These are phyloP conservation scores for Tolypocladium tropicale DNA, from an alignment of 2,329 filamentous ascomycete species.

Conservation along the genomic window DNA sequence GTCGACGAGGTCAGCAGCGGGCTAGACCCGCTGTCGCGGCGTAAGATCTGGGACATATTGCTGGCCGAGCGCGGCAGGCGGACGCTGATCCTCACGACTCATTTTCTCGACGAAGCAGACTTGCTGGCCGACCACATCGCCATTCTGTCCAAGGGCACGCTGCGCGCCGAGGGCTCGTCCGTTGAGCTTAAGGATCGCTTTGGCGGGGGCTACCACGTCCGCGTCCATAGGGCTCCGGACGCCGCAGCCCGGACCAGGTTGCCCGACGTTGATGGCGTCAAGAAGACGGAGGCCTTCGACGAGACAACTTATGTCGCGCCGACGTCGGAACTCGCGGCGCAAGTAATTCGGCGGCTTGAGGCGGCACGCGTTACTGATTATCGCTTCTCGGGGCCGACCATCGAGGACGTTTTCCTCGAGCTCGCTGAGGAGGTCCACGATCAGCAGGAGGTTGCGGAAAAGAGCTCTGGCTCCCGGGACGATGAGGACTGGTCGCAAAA, in stretches of 20 bases:
- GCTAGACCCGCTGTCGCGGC: conserved; percentile 72
- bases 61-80: conserved; percentile 71
- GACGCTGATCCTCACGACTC: conserved; percentile 82
- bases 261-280: conserved; percentile 43
- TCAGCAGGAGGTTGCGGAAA: conserved; percentile 26
- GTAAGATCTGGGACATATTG: conserved; percentile 92
- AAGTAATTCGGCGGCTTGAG: conserved; percentile 62
- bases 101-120: conserved; percentile 91
- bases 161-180: conserved; percentile 75
- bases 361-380: conserved; percentile 60
- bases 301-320: conserved; percentile 63
- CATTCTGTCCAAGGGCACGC: conserved; percentile 72
- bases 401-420: conserved; percentile 86
- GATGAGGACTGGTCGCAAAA: conserved; percentile 9
- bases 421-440: conserved; percentile 69
- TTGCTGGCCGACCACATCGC: conserved; percentile 81
- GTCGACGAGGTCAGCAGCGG: conserved; percentile 88
- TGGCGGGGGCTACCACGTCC: conserved; percentile 77
- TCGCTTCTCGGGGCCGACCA: conserved; percentile 77
- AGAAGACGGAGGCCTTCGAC: conserved; percentile 54
- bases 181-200: conserved; percentile 75
- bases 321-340: conserved; percentile 59
- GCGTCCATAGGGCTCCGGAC: conserved; percentile 52
- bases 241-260: conserved; percentile 30
- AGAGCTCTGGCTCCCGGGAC: not conserved